These are phyloP conservation scores for Taiozyma sp. DNA, from an alignment of 1,139 yeast species.

Conservation along the genomic window DNA sequence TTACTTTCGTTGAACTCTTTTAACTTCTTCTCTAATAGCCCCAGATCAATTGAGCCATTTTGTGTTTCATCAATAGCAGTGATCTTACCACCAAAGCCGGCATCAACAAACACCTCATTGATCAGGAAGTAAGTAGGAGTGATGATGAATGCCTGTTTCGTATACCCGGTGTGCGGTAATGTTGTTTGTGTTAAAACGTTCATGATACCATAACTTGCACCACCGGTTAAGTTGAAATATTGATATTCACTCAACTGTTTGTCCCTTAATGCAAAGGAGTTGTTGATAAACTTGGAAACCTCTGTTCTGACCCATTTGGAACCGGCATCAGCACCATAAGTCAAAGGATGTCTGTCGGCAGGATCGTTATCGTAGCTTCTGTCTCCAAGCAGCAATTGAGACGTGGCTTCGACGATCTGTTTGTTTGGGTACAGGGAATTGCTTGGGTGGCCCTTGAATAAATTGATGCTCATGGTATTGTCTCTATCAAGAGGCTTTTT, in stretches of 20 bases:
- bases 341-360: constrained; percentile 68
- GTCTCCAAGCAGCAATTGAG: constrained; percentile 41
- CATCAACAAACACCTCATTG: constrained; percentile 72
- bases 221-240: constrained; percentile 68
- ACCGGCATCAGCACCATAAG: constrained; percentile 84
- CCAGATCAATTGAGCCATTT: constrained; percentile 52
- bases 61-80: constrained; percentile 60
- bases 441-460: constrained; percentile 69
- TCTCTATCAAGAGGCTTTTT: too few relatives aligned
- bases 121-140: constrained; percentile 84
- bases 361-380: constrained; percentile 54
- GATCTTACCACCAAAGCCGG: constrained; percentile 67
- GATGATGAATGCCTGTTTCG: constrained; percentile 64
- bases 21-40: constrained; percentile 48
- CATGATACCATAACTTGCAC: constrained; percentile 84
- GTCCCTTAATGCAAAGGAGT: constrained; percentile 30
- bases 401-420: constrained; percentile 54
- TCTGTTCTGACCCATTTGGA: constrained; percentile 56
- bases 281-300: constrained; percentile 51
- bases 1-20: constrained; percentile 30
- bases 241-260: constrained; percentile 39
- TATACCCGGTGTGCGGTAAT: constrained; percentile 47
- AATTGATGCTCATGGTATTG: constrained; percentile 20
- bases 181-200: constrained; percentile 59
- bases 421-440: constrained; percentile 53